Conservation (phyloP, 352 stramenopile genomes). For the Globisporangium megalacanthum region DNA sequence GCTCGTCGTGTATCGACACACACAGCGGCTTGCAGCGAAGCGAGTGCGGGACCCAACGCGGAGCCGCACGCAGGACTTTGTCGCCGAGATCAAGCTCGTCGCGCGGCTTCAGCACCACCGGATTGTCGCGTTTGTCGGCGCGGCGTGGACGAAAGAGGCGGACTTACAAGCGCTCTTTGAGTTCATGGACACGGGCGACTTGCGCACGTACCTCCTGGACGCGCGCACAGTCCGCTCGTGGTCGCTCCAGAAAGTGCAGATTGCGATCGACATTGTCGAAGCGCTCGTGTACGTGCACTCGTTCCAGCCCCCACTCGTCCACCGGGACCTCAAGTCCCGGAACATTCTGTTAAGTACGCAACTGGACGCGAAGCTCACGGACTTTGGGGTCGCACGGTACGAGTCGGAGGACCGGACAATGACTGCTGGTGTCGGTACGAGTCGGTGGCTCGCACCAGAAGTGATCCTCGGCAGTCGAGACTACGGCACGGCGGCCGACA, state of each 20-base stretch:
- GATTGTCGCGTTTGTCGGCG: constrained; percentile 37
- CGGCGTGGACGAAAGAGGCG: constrained; percentile 36
- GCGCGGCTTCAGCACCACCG: constrained; percentile 33
- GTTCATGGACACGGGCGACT: constrained; percentile 52
- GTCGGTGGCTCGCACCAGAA: not conserved
- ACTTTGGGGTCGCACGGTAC: constrained; percentile 1
- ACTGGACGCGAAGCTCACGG: not conserved
- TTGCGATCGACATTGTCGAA: constrained; percentile 19
- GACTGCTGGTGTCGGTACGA: not conserved
- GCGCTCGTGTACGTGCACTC: constrained; percentile 12
- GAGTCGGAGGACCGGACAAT: not conserved
- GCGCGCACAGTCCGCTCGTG: not conserved
- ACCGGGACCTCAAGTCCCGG: not conserved
- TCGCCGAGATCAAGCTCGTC: constrained; percentile 50
- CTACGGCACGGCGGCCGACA: not conserved
- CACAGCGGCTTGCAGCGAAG: constrained; percentile 22
- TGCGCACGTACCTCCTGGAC: constrained; percentile 29
- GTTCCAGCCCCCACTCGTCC: constrained; percentile 15
- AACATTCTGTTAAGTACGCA: not conserved
- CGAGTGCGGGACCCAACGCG: not conserved
- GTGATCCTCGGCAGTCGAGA: not conserved
- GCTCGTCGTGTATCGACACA: constrained; percentile 28
- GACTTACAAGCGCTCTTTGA: constrained; percentile 56
- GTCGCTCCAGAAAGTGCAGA: constrained; percentile 1
- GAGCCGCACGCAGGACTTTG: constrained; percentile 28